These are phyloP conservation scores for Ophiorrhiza pumila DNA, from an alignment of 257 asterid species.

Conservation along the genomic window DNA sequence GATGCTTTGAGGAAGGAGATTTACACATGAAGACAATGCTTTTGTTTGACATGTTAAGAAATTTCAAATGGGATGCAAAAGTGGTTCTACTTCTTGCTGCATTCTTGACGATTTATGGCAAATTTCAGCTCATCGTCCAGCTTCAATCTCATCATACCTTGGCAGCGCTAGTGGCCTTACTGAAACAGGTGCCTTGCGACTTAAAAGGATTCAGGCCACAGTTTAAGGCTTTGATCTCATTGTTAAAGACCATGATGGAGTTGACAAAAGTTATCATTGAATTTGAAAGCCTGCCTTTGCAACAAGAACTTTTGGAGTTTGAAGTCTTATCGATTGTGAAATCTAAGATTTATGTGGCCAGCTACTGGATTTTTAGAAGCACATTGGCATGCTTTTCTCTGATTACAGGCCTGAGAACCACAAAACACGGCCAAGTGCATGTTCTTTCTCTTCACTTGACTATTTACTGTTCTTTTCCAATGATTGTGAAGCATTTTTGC, in stretches of 20 bases:
- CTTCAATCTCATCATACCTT: constrained; percentile 35
- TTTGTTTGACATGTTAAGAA: constrained; percentile 51
- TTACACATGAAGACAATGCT: constrained; percentile 46
- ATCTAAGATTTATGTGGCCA: constrained; percentile 44
- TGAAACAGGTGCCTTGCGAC: constrained; percentile 38
- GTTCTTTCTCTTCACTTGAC: constrained; percentile 49
- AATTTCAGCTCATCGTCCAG: constrained; percentile 49
- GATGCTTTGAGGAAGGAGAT: constrained; percentile 32
- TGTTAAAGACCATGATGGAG: constrained; percentile 51
- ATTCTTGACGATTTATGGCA: constrained; percentile 37
- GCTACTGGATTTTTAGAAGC: constrained; percentile 71
- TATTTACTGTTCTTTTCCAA: background rate
- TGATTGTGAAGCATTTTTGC: background rate
- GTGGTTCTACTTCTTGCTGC: constrained; percentile 54
- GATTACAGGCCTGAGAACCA: constrained; percentile 42
- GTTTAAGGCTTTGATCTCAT: constrained; percentile 43
- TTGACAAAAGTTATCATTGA: constrained; percentile 35
- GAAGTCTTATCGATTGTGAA: constrained; percentile 29
- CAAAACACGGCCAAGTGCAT: constrained; percentile 73
- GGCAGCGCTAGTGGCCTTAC: constrained; percentile 41
- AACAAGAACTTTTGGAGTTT: constrained; percentile 43
- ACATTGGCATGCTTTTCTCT: constrained; percentile 47
- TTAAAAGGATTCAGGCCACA: constrained; percentile 24
- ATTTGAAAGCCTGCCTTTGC: constrained; percentile 43
- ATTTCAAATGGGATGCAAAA: constrained; percentile 65